Evolutionary conservation across 805 yeast species (phyloP), one percentile per base, ranked within the genome.

Genomic region (Candida sonorensis): DNA sequence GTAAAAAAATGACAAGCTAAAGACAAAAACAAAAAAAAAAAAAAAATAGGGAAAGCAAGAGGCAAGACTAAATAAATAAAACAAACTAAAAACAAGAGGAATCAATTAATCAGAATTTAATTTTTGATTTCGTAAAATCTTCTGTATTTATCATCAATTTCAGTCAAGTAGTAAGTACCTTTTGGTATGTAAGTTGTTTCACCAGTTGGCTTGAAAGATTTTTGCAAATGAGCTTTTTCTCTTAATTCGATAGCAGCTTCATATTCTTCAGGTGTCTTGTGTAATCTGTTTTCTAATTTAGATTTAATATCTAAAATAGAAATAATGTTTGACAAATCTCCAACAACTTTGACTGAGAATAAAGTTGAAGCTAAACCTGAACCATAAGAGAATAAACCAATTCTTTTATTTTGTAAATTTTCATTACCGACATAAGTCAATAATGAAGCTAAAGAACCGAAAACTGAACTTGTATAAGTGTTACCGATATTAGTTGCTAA

Each of bases 401-500:
- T 70, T 61, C 96, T 77, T 69, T 87, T 85, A 50, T 73, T 74
- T 60, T 80, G 86, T 48, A 90, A 71, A 34, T 72, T 64, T 28
- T 79, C 92, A 34, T 73, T 70, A 27, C 85, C 88, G 41, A 81
- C 81, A 55, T 69, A 82, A 55, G 71, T 75, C 49, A 92, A 67
- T 44, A 86, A 66, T 10, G 97, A 90, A 20, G 90, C 72, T 38
- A 92, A 71, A 7, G 95, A 75, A 22, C 94, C 79, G 73, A 83
- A 92, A 29, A 86, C 77, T 22, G 96, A 84, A 43, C 88, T 97
- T 27, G 97, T 85, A 74, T 92, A 92, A 84, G 88, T 82, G 73
- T 92, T 92, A 65, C 99, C 99, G 42, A 94, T 86, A 65, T 90
- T 90, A 42, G 97, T 90, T 55, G 97, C 90, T 27, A 87, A 86